Evolutionary conservation across 257 asterid genomes (phyloP).

Genomic region (Nicotiana noctiflora): DNA sequence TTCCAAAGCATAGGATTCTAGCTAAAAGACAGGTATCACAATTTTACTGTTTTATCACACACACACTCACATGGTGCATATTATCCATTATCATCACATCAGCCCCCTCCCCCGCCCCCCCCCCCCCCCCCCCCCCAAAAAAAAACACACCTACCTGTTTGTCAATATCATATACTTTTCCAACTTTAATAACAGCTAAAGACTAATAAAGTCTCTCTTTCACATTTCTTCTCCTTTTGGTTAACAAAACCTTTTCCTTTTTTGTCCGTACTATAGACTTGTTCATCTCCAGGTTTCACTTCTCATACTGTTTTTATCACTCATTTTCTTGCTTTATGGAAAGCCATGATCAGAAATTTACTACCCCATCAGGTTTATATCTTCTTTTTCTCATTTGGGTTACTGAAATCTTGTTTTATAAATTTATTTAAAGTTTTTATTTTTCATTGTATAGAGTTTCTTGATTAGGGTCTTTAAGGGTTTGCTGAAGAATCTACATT

Average conservation of each 20-base stretch:
- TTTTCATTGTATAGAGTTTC: not conserved
- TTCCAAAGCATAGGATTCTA: slow-evolving; percentile 2
- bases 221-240: not conserved
- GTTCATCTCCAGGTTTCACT: not conserved
- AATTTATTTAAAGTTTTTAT: not conserved
- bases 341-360: slow-evolving; percentile 18
- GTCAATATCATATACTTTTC: not conserved
- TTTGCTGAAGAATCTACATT: not conserved
- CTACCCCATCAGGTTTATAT: slow-evolving; percentile 17
- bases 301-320: not conserved
- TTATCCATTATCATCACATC: not conserved
- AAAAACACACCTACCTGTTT: not conserved
- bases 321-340: slow-evolving; percentile 18
- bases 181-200: not conserved
- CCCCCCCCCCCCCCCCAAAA: not conserved
- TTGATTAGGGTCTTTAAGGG: not conserved
- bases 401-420: not conserved
- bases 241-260: not conserved
- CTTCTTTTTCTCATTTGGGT: not conserved
- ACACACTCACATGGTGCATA: not conserved
- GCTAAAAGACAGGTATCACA: not conserved
- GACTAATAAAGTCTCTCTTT: not conserved
- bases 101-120: not conserved
- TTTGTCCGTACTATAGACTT: not conserved
- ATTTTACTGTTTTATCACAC: not conserved